phyloP scores from a whole-genome alignment of 768 basidiomycete genomes.

The Auricularia heimuer region DNA sequence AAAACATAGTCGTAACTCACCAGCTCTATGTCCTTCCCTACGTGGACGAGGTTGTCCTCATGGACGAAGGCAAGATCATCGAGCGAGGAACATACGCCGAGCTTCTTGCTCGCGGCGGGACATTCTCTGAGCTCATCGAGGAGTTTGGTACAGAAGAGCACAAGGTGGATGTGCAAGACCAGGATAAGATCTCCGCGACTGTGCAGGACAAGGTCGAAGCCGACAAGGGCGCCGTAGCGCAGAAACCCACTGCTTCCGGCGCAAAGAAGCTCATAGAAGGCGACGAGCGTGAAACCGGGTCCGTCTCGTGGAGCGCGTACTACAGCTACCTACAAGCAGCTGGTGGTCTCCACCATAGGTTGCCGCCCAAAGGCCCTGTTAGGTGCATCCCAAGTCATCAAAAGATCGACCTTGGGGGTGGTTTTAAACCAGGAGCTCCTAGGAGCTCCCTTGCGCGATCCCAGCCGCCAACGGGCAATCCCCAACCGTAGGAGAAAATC shows the following conservation, averaged over 20 bases:
- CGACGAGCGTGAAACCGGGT: constrained; percentile 49
- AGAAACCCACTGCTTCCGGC: constrained; percentile 15
- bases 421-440: no score
- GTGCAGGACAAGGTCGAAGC: constrained; percentile 14
- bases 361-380: no score
- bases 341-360: no score
- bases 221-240: constrained; percentile 14
- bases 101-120: constrained; percentile 31
- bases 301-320: constrained; percentile 42
- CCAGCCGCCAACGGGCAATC: no score
- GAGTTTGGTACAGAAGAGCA: constrained; percentile 42
- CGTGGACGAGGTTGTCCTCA: constrained; percentile 53
- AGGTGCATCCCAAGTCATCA: no score
- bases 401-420: no score
- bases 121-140: constrained; percentile 43
- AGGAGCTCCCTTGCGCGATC: no score
- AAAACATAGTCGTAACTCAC: constrained; percentile 40
- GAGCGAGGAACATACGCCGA: constrained; percentile 57
- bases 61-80: constrained; percentile 47
- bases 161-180: constrained; percentile 9
- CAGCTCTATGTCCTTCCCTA: constrained; percentile 47
- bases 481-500: no score
- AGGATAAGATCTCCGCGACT: constrained; percentile 18
- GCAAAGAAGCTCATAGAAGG: constrained; percentile 29
- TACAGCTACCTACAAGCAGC: constrained; percentile 36